phyloP scores from a whole-genome alignment of 345 rosid genomes.

The Eucalyptus erythrocorys region DNA sequence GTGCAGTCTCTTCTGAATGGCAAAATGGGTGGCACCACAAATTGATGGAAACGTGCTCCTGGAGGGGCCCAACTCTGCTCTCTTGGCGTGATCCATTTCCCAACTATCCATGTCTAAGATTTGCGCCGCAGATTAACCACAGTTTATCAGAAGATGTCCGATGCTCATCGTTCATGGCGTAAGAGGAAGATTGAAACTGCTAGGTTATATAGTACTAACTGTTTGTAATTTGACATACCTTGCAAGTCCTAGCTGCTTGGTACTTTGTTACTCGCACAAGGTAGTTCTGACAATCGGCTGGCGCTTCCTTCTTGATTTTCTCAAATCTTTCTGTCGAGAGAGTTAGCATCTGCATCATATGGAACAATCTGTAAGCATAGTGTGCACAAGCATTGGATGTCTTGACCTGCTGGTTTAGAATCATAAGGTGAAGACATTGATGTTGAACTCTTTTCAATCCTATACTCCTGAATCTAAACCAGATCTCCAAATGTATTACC shows the following conservation, averaged over 20 bases:
- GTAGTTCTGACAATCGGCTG: conserved; percentile 57
- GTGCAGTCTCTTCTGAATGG: conserved; percentile 72
- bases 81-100: conserved; percentile 89
- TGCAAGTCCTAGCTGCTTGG: conserved; percentile 78
- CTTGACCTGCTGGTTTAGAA: background rate
- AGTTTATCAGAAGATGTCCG: background rate
- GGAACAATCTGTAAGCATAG: background rate
- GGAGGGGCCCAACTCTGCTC: conserved; percentile 93
- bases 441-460: background rate
- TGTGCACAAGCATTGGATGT: background rate
- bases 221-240: conserved; percentile 23
- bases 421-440: background rate
- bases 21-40: conserved; percentile 90
- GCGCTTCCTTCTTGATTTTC: conserved; percentile 81
- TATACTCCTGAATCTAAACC: background rate
- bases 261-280: conserved; percentile 95
- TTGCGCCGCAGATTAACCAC: background rate
- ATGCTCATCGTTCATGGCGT: background rate
- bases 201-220: background rate
- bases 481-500: background rate
- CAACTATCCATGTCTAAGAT: conserved; percentile 90
- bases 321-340: conserved; percentile 74
- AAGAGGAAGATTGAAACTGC: background rate
- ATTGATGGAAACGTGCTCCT: conserved; percentile 94
- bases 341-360: conserved; percentile 66